Evolutionary conservation across 345 rosid species (phyloP), one percentile per base, ranked within the genome.

Genomic region (Kernera saxatilis): DNA sequence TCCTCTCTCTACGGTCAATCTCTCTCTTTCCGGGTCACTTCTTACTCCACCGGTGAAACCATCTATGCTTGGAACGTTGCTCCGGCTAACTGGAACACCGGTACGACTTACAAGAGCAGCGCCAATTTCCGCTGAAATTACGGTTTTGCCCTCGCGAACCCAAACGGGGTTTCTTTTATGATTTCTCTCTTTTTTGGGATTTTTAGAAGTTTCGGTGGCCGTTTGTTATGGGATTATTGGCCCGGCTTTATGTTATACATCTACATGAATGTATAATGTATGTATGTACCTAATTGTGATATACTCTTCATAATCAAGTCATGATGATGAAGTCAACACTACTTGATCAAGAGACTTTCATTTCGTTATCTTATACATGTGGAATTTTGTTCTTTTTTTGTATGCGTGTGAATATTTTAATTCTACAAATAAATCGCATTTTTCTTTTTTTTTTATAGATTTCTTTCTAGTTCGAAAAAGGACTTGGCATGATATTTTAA

Each of bases 11-110:
- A 77, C 2, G 93, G 97, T 11, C 98, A 90, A 76, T 33, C 96
- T 29, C 75, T 90, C 9, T 93, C 98, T 57, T 93, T 90, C 83
- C 82, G 82, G 74, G 9, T 93, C 74, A 82, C 86, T 29, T 88
- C 93, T 14, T 85, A 85, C 68, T 66, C 90, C 35, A 64, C 72
- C 36, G 60, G 77, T 54, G 10, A 67, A 67, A 71, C 74, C 15
- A 10, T 72, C 37, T 72, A 68, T 46, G 77, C 78, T 26, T 78
- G 74, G 77, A 71, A 67, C 53, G 70, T 72, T 61, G 74, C 81
- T 52, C 81, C 81, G 15, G 37, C 73, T 64, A 78, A 61, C 70
- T 78, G 81, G 81, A 48, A 63, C 35, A 6, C 65, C 35, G 81
- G 74, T 26, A 49, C 22, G 61, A 72, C 81, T 29, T 78, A 71